Conservation (phyloP, 192 early-diverging fungal genomes). For the Coemansia sp. region DNA sequence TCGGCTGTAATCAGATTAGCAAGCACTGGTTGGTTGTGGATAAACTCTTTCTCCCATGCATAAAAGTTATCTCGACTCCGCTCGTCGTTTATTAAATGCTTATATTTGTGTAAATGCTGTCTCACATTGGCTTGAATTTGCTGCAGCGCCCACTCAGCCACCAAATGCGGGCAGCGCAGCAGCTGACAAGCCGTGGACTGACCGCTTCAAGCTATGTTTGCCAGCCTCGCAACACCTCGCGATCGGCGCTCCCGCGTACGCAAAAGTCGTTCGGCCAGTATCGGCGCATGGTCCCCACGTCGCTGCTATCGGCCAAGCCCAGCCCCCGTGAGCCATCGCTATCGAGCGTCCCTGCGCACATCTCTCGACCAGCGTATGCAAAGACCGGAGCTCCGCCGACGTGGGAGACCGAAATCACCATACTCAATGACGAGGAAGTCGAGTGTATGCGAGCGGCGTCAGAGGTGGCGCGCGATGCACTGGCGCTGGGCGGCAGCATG, state of each 20-base stretch:
- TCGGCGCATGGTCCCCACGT: conserved; percentile 29
- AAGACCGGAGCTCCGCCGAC: conserved; percentile 54
- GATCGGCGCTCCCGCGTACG: conserved; percentile 1
- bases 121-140: not conserved
- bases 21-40: too few species aligned
- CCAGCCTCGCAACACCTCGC: conserved; percentile 12
- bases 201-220: not conserved
- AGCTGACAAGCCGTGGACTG: not conserved
- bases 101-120: not conserved
- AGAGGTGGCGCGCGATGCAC: conserved; percentile 61
- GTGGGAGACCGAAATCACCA: conserved; percentile 54
- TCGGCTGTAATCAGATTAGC: too few species aligned
- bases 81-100: not conserved
- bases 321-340: conserved; percentile 27
- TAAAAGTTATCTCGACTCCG: not conserved
- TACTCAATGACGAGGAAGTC: conserved; percentile 43
- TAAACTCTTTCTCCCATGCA: too few species aligned
- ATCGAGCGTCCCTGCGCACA: conserved; percentile 40
- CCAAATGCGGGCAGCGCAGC: not conserved
- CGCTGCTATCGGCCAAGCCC: conserved; percentile 25
- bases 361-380: conserved; percentile 64
- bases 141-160: not conserved
- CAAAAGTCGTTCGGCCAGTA: conserved; percentile 31
- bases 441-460: conserved; percentile 56
- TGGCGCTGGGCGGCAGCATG: conserved; percentile 60